Conservation (phyloP, 805 yeast species). For the Yarrowia hollandica region DNA sequence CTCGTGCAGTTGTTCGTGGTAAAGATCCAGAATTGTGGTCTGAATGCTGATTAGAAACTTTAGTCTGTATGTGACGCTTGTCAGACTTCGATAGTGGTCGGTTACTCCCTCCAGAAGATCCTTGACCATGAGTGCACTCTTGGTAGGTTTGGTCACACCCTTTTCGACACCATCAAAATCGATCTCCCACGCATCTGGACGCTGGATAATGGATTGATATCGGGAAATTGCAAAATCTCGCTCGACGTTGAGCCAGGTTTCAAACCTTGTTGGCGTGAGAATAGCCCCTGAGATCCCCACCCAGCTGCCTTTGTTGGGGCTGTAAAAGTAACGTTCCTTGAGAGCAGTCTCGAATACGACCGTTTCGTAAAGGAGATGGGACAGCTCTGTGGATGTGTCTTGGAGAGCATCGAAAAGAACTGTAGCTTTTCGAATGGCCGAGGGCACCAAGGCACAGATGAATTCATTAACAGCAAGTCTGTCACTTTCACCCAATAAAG, state of each 20-base stretch:
- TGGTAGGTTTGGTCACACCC: constrained; percentile 58
- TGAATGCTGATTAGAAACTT: constrained; percentile 61
- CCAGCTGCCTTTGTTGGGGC: constrained; percentile 49
- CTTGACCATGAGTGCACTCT: constrained; percentile 57
- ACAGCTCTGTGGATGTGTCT: constrained; percentile 49
- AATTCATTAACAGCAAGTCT: constrained; percentile 44
- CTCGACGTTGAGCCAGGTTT: constrained; percentile 58
- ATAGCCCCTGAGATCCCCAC: constrained; percentile 45
- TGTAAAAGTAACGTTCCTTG: constrained; percentile 48
- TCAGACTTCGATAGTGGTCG: constrained; percentile 47
- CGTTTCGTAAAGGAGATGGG: constrained; percentile 60
- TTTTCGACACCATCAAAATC: constrained; percentile 55
- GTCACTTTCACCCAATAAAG: constrained; percentile 30
- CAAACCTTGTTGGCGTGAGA: constrained; percentile 40
- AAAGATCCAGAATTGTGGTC: constrained; percentile 54
- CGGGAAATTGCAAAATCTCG: constrained; percentile 47
- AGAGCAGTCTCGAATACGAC: constrained; percentile 58
- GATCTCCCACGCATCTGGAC: constrained; percentile 54
- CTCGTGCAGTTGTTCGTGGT: constrained; percentile 47
- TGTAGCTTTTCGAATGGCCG: constrained; percentile 49
- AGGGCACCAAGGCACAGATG: constrained; percentile 51
- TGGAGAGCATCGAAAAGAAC: constrained; percentile 37
- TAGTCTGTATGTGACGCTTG: constrained; percentile 54
- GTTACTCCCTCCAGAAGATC: constrained; percentile 60
- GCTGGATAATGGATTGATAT: constrained; percentile 52